A percentile compares a stretch with the other conserved stretches of the same genome.
These are phyloP conservation scores for Adansonia grandidieri DNA, from an alignment of 441 rosid species.

Conservation along the genomic window DNA sequence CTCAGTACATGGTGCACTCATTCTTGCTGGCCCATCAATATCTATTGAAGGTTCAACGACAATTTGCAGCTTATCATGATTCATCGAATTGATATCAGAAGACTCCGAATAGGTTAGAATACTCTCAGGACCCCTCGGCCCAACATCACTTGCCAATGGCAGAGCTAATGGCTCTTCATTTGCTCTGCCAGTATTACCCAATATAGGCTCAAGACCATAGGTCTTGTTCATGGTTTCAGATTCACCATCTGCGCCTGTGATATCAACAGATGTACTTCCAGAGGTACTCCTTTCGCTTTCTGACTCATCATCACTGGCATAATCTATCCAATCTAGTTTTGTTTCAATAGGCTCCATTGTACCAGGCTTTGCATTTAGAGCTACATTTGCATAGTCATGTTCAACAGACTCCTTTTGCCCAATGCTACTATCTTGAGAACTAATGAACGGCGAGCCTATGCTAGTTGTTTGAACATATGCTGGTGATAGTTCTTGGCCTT, in stretches of 20 bases:
- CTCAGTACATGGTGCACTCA: slow-evolving; percentile 35
- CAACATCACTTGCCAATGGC: slow-evolving; percentile 23
- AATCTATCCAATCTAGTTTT: slow-evolving; percentile 13
- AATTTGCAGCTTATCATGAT: slow-evolving; percentile 25
- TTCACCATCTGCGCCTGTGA: slow-evolving; percentile 25
- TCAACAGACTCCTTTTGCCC: slow-evolving; percentile 32
- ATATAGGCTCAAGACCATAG: slow-evolving; percentile 19
- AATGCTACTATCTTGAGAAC: slow-evolving; percentile 31
- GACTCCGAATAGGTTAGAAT: slow-evolving; percentile 21
- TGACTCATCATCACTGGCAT: slow-evolving; percentile 19
- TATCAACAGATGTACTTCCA: slow-evolving; percentile 22
- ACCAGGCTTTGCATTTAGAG: slow-evolving; percentile 28
- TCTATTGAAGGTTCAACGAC: slow-evolving; percentile 32
- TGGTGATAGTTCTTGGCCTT: slow-evolving; percentile 33
- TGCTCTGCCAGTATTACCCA: slow-evolving; percentile 21
- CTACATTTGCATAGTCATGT: slow-evolving; percentile 13
- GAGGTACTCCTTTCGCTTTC: slow-evolving; percentile 20
- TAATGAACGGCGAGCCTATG: slow-evolving; percentile 20
- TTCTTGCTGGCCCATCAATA: slow-evolving; percentile 27
- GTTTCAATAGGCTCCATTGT: slow-evolving; percentile 25
- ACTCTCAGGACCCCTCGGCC: slow-evolving; percentile 22
- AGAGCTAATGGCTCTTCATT: slow-evolving; percentile 30
- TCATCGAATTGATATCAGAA: slow-evolving; percentile 14
- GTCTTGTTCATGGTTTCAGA: slow-evolving; percentile 28
- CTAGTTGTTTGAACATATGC: slow-evolving; percentile 27